Evolutionary conservation across 1,284 basidiomycete species (phyloP).

Genomic region (Phellopilus nigrolimitatus): DNA sequence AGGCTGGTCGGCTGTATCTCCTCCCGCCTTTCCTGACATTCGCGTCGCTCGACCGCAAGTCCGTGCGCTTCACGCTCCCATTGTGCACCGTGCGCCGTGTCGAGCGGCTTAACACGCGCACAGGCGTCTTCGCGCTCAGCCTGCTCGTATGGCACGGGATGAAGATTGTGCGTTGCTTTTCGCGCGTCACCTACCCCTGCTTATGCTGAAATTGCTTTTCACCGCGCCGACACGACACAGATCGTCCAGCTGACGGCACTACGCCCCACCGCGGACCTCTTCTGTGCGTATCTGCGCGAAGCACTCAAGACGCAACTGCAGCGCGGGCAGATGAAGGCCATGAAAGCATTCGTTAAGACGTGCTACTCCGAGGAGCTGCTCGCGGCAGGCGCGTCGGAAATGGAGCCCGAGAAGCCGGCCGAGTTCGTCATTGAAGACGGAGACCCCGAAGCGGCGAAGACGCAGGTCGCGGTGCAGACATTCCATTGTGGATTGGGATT

Average conservation of each 20-base stretch:
- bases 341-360: constrained; percentile 88
- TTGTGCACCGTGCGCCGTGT: constrained; percentile 92
- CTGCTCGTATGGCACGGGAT: constrained; percentile 94
- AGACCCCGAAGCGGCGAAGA: constrained; percentile 27
- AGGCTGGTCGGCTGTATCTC: constrained; percentile 91
- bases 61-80: constrained; percentile 88
- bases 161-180: constrained; percentile 71
- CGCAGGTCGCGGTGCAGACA: constrained; percentile 49
- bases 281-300: constrained; percentile 86
- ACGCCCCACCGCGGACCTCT: constrained; percentile 92
- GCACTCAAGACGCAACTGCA: constrained; percentile 86
- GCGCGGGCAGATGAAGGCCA: constrained; percentile 87
- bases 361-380: constrained; percentile 94
- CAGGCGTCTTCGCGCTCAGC: constrained; percentile 93
- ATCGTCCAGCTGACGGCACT: constrained; percentile 94
- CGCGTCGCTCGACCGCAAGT: constrained; percentile 86
- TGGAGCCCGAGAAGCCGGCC: constrained; percentile 64
- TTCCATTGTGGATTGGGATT: constrained; percentile 87
- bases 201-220: not conserved
- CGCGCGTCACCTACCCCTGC: not conserved
- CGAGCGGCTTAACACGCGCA: constrained; percentile 88
- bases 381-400: constrained; percentile 45
- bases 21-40: constrained; percentile 91
- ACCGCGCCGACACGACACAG: constrained; percentile 43
- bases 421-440: constrained; percentile 9